These are phyloP conservation scores for Kewa caespitosa DNA, from an alignment of 179 eudicot species.

Conservation along the genomic window DNA sequence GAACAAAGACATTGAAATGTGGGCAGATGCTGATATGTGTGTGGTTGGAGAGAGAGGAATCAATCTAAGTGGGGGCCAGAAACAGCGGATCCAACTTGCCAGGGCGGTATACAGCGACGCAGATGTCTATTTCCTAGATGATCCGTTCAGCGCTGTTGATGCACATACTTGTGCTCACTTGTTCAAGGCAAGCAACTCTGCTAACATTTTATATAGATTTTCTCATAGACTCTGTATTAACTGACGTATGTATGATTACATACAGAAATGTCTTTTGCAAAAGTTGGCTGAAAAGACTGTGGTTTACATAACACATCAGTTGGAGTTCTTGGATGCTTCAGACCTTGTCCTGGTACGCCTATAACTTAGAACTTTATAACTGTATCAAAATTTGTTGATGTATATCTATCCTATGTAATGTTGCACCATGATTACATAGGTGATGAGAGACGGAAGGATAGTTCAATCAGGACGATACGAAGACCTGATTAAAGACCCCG, in stretches of 20 bases:
- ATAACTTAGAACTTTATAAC: neutral
- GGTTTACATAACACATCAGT: constrained; percentile 78
- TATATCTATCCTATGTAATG: neutral
- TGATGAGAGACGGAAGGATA: constrained; percentile 74
- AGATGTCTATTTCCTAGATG: constrained; percentile 87
- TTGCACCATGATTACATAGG: constrained; percentile 34
- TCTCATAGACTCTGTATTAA: neutral
- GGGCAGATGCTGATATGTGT: constrained; percentile 73
- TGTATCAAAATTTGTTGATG: neutral
- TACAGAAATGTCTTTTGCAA: constrained; percentile 71
- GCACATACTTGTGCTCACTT: constrained; percentile 88
- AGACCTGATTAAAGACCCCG: constrained; percentile 49
- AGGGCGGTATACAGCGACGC: constrained; percentile 74
- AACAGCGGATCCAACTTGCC: constrained; percentile 87
- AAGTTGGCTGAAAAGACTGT: constrained; percentile 68
- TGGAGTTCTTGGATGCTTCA: constrained; percentile 75
- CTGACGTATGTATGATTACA: no score
- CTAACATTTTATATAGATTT: neutral
- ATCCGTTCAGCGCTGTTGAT: constrained; percentile 96
- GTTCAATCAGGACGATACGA: constrained; percentile 63
- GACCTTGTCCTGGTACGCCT: constrained; percentile 75
- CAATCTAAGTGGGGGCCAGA: constrained; percentile 90
- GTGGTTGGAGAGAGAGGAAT: constrained; percentile 83
- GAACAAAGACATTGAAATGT: constrained; percentile 63
- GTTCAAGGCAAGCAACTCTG: constrained; percentile 56